phyloP scores from a whole-genome alignment of 306 rosid species.

The Trifolium pratense region DNA sequence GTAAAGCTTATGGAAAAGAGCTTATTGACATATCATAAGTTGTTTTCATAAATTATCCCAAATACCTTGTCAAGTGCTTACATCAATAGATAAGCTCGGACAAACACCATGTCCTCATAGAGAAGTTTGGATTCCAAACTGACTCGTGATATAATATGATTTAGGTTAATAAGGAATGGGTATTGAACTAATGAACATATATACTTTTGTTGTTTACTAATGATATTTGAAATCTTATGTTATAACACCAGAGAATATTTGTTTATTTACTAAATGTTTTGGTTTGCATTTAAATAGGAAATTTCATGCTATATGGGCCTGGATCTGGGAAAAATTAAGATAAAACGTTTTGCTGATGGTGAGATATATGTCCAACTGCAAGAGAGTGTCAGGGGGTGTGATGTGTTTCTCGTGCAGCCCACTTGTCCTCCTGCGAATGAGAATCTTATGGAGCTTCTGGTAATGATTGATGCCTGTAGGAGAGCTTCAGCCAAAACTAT shows the following conservation, averaged over 20 bases:
- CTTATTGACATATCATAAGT: not conserved
- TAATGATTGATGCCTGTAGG: slow-evolving; percentile 94
- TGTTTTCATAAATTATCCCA: not conserved
- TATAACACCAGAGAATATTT: not conserved
- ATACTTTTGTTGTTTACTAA: slow-evolving; percentile 23
- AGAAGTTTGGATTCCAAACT: not conserved
- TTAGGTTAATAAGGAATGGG: not conserved
- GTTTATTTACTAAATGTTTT: slow-evolving; percentile 13
- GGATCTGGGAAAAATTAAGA: slow-evolving; percentile 84
- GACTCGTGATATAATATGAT: not conserved
- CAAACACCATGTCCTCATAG: not conserved
- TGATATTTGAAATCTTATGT: slow-evolving; percentile 23
- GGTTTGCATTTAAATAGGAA: slow-evolving; percentile 56
- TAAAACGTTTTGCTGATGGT: slow-evolving; percentile 95
- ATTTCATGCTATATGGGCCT: slow-evolving; percentile 96
- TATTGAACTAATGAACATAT: not conserved
- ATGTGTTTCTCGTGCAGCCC: slow-evolving; percentile 93
- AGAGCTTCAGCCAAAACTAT: slow-evolving; percentile 96
- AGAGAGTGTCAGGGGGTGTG: slow-evolving; percentile 97
- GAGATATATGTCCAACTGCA: slow-evolving; percentile 97
- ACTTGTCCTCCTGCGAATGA: slow-evolving; percentile 98
- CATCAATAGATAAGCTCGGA: not conserved
- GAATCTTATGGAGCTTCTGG: slow-evolving; percentile 92
- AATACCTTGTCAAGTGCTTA: not conserved
- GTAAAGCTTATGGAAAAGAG: not conserved